phyloP scores from a whole-genome alignment of 2,329 filamentous ascomycete genomes.

The Scleromitrula shiraiana region DNA sequence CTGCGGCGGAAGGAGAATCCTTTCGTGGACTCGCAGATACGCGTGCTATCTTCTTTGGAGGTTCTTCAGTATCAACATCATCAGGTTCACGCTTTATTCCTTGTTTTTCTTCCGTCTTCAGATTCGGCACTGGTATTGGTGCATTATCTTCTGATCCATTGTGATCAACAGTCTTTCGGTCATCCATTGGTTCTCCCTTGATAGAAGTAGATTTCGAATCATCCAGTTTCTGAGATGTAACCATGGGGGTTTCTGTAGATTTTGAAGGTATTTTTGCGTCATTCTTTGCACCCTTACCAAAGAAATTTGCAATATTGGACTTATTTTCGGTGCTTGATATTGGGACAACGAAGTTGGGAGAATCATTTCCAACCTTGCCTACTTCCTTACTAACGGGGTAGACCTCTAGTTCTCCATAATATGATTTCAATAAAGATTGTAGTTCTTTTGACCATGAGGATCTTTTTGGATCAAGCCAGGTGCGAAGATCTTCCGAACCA shows the following conservation, averaged over 20 bases:
- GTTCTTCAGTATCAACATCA: constrained; percentile 20
- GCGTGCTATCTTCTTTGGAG: constrained; percentile 22
- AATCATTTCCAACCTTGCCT: constrained; percentile 90
- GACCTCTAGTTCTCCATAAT: constrained; percentile 67
- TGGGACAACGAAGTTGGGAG: constrained; percentile 73
- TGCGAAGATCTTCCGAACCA: constrained; percentile 58
- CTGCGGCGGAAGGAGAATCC: constrained; percentile 12
- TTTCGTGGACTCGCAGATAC: constrained; percentile 16
- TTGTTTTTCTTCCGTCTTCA: constrained; percentile 17
- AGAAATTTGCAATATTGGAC: constrained; percentile 90
- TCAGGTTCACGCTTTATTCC: constrained; percentile 25
- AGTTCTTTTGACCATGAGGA: constrained; percentile 71
- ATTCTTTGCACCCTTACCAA: constrained; percentile 44
- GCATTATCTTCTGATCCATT: constrained; percentile 23
- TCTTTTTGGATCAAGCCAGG: constrained; percentile 69
- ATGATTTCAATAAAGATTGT: constrained; percentile 73
- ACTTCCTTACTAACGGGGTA: constrained; percentile 86
- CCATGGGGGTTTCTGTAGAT: background rate
- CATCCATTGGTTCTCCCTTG: constrained; percentile 17
- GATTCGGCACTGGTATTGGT: constrained; percentile 19
- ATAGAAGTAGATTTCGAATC: constrained; percentile 9
- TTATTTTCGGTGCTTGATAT: constrained; percentile 83
- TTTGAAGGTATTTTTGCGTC: constrained; percentile 7
- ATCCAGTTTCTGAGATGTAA: constrained; percentile 14
- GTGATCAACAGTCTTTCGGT: constrained; percentile 22